Base-by-base conservation (phyloP, 2,329 filamentous ascomycete species). In the Trichoderma lentiforme region DNA sequence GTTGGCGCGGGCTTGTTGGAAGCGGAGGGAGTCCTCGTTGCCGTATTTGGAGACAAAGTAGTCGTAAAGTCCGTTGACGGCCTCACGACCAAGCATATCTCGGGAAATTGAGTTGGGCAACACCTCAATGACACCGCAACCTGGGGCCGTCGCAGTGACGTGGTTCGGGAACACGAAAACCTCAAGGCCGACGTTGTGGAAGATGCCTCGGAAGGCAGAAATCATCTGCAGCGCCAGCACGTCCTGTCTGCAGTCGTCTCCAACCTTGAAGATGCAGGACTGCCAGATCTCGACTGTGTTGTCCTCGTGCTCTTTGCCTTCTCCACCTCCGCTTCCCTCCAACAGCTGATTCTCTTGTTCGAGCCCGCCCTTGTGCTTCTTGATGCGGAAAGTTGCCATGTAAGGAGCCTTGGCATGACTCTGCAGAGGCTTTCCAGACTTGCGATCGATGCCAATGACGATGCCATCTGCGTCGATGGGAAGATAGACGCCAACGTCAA, bases 211-310 rank as follows among this genome's bases (percentile, higher is more conserved):
- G 86, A 99, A 99, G 1, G 95, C 94, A 0, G 96, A 92, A 80
- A 99, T 98, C 92, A 99, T 97, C 82, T 99, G 96, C 73, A 99
- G 85, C 2, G 96, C 96, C 73, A 99, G 86, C 67, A 99, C 93
- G 78, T 99, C 97, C 83, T 99, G 96, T 65, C 96, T 92, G 80
- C 96, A 98, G 81, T 99, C 96, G 80, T 99, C 96, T 74, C 96
- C 96, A 63, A 99, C 97, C 81, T 99, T 99, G 90, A 99, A 99
- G 79, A 99, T 99, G 71, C 95, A 96, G 2, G 94, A 97, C 81
- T 99, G 96, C 97, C 96, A 98, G n/a, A 95, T 92, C 81, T 99
- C 97, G 76, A 97, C 90, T 0, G 90, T 93, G 77, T 88, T 89
- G 67, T 80, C 79, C n/a, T 77, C 76, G 1, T 73, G 73, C 43